These are phyloP conservation scores for Ustilago xerochloae DNA, from an alignment of 1,284 basidiomycete genomes.

Conservation along the genomic window DNA sequence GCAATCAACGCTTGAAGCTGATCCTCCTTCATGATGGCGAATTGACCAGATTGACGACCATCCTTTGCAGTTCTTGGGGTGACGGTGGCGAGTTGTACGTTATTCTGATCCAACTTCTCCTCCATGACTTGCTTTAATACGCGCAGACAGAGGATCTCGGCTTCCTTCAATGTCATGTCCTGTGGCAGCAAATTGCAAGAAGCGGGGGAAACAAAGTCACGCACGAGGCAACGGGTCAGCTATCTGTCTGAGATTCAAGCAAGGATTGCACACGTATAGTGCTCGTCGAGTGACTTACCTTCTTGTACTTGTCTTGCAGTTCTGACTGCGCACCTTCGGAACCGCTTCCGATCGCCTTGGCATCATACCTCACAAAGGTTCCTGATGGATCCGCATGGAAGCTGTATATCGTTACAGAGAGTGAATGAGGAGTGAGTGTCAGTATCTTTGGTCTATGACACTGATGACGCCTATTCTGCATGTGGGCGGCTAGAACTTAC, in stretches of 20 bases:
- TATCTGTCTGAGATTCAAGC: too few relatives aligned
- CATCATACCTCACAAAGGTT: constrained; percentile 95
- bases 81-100: constrained; percentile 87
- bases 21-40: constrained; percentile 61
- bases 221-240: not conserved
- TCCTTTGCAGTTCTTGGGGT: constrained; percentile 59
- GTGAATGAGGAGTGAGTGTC: not conserved
- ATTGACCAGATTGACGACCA: constrained; percentile 62
- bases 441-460: not conserved
- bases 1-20: constrained; percentile 64
- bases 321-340: constrained; percentile 97
- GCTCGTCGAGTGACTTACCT: constrained; percentile 73
- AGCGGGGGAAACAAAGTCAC: not conserved
- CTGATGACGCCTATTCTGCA: too few relatives aligned
- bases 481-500: constrained; percentile 15
- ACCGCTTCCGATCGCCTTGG: constrained; percentile 97
- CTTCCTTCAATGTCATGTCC: constrained; percentile 93
- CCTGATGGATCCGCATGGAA: constrained; percentile 97
- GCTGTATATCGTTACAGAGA: constrained; percentile 11
- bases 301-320: constrained; percentile 96
- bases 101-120: constrained; percentile 97
- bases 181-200: constrained; percentile 66
- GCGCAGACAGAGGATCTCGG: constrained; percentile 84
- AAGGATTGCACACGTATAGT: not conserved
- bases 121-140: constrained; percentile 99